phyloP scores from a whole-genome alignment of 2,329 filamentous ascomycete genomes.

The Beauveria sp. region DNA sequence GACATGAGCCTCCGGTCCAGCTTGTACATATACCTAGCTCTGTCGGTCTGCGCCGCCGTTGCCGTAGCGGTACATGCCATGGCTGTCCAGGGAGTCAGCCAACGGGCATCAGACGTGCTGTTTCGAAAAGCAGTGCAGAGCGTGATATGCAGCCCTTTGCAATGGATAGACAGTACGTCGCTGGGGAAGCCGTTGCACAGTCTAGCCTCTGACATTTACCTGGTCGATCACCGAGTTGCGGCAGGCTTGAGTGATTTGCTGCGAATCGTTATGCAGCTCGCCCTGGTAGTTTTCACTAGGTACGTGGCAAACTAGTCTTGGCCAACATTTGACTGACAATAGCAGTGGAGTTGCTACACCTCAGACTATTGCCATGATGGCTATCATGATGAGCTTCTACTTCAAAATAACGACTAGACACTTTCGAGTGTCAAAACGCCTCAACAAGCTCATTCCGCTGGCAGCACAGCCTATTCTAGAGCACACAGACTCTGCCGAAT shows the following conservation, averaged over 20 bases:
- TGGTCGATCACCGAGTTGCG: conserved; percentile 8
- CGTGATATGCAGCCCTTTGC: not conserved
- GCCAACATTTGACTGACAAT: not conserved
- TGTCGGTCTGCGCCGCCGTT: conserved; percentile 2
- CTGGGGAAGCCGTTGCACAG: conserved; percentile 6
- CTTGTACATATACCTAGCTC: conserved; percentile 4
- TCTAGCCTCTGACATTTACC: conserved; percentile 8
- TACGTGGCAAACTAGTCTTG: not conserved
- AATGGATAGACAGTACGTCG: conserved; percentile 8
- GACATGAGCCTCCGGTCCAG: not conserved
- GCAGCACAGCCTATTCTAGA: conserved; percentile 9
- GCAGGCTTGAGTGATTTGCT: conserved; percentile 4
- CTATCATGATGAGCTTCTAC: not conserved
- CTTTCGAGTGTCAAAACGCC: not conserved
- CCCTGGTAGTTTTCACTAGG: conserved; percentile 29
- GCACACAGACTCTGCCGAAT: conserved; percentile 3
- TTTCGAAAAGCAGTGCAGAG: not conserved
- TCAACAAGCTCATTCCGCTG: conserved; percentile 5
- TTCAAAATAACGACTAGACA: not conserved
- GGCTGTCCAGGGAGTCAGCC: not conserved
- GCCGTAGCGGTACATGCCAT: conserved; percentile 1
- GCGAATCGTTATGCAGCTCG: not conserved
- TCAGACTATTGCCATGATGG: not conserved
- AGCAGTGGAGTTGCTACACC: not conserved
- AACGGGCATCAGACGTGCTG: conserved; percentile 2